Base-by-base conservation (phyloP, 139 green algal species). In the Marvania coccoides region DNA sequence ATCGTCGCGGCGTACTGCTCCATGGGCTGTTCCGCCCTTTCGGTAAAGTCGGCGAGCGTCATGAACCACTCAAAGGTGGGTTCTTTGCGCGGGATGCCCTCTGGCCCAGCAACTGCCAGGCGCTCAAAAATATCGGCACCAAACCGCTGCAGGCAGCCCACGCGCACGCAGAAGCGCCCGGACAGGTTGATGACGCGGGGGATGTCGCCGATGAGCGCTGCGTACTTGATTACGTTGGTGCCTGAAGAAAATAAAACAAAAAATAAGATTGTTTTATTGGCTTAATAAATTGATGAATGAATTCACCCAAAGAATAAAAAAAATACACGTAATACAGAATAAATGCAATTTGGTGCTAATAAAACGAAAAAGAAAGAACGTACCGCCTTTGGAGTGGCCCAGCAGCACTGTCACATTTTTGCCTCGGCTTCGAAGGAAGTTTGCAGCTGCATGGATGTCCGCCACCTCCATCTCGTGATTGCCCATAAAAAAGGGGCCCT, bases 81-180 rank as follows among this genome's bases (percentile, higher is more conserved):
- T 45, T 81, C 65, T 38, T 58, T 63, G 12, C 39, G 33, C 4
- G 42, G 15, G 19, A 80, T 72, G 13, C 47, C 57, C 34, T 63
- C 31, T 33, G 67, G 38, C 9, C 30, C 38, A 30, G 6, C 56
- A 5, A 3, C n/a, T 3, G 58, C 60, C 23, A 79, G 55, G 7
- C 58, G 69, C 6, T 75, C 71, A 6, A 81, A 14, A 14, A 81
- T 80, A 47, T 78, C 70, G n/a, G 53, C 40, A 5, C 74, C 74
- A 66, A 80, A 81, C 23, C 40, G 33, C 42, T 73, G 57, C 23
- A 57, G 23, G 15, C 63, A 10, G 15, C 66, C 66, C 47, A 58
- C 57, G n/a, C 39, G 24, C 26, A 40, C 19, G 12, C 29, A 12
- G 51, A 79, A 79, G 5, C 72, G 58, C 26, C 72, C 72, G 4